A percentile compares a stretch with the other conserved stretches of the same genome.
Evolutionary conservation across 352 stramenopile genomes (phyloP).

Genomic region (Phytophthora citrophthora): DNA sequence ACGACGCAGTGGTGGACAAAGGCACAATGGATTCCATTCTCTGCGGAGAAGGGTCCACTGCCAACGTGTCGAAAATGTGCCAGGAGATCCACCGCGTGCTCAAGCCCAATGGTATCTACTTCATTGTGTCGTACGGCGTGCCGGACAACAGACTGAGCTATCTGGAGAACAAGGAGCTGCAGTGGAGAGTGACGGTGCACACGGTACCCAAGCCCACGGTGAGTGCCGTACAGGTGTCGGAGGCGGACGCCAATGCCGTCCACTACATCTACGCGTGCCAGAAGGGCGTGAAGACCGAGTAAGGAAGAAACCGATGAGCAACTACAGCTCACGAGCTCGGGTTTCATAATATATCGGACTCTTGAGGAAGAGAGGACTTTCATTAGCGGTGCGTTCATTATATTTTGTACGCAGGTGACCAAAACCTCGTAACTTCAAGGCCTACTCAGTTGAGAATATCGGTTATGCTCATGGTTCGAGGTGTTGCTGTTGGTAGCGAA

Average conservation of each 20-base stretch:
- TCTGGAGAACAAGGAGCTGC: slow-evolving; percentile 95
- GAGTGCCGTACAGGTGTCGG: slow-evolving; percentile 92
- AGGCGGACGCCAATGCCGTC: slow-evolving; percentile 93
- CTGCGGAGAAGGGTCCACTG: slow-evolving; percentile 95
- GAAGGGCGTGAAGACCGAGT: slow-evolving; percentile 78
- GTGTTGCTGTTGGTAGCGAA: not conserved
- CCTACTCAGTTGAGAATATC: slow-evolving; percentile 6
- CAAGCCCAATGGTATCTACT: slow-evolving; percentile 95
- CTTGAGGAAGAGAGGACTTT: not conserved
- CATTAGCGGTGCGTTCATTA: not conserved
- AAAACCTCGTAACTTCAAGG: too few species aligned
- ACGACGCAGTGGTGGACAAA: slow-evolving; percentile 95
- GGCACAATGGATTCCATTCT: slow-evolving; percentile 96
- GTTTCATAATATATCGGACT: slow-evolving; percentile 19
- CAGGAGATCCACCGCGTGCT: slow-evolving; percentile 94
- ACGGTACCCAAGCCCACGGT: slow-evolving; percentile 97
- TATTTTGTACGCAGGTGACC: too few species aligned
- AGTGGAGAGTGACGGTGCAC: slow-evolving; percentile 94
- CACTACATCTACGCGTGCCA: slow-evolving; percentile 98
- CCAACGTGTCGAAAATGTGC: slow-evolving; percentile 96
- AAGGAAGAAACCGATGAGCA: not conserved
- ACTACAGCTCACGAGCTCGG: not conserved
- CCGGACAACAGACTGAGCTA: slow-evolving; percentile 97
- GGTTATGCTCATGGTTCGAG: slow-evolving; percentile 2
- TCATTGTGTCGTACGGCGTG: slow-evolving; percentile 96